A percentile compares a stretch with the other conserved stretches of the same genome.
Conservation (phyloP, 352 stramenopile genomes). For the Plasmopara viticola region DNA sequence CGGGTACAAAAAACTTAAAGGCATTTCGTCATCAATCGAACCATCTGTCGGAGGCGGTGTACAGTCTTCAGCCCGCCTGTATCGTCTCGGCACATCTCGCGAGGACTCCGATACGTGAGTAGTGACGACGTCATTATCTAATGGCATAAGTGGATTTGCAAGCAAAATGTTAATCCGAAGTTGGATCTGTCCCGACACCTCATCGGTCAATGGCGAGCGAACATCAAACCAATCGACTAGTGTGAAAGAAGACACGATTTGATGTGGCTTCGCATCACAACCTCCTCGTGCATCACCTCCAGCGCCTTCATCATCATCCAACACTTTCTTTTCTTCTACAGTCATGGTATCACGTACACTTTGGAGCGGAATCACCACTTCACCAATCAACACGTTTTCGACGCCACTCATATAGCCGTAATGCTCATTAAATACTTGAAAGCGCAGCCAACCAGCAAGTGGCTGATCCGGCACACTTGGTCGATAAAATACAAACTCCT, state of each 20-base stretch:
- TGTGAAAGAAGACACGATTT: conserved; percentile 57
- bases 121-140: conserved; percentile 17
- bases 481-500: conserved; percentile 75
- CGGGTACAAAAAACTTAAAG: conserved; percentile 62
- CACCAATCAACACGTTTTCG: conserved; percentile 65
- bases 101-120: conserved; percentile 10
- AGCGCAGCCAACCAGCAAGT: conserved; percentile 56
- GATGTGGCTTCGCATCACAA: conserved; percentile 17
- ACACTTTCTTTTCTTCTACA: conserved; percentile 50
- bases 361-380: conserved; percentile 66
- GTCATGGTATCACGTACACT: conserved; percentile 60
- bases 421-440: conserved; percentile 70
- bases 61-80: conserved; percentile 36
- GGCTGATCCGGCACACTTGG: conserved; percentile 27
- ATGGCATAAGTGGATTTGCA: conserved; percentile 36
- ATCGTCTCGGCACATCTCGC: conserved; percentile 19
- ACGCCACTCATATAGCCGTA: conserved; percentile 76
- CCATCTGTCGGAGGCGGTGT: conserved; percentile 31
- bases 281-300: conserved; percentile 11
- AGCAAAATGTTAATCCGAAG: conserved; percentile 67
- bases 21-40: conserved; percentile 56
- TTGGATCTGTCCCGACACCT: conserved; percentile 66
- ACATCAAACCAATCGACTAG: conserved; percentile 80
- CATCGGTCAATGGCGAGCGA: conserved; percentile 45
- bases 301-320: conserved; percentile 23